Percentiles rank a stretch among this genome's conserved stretches.
These are phyloP conservation scores for Flaveria floridana DNA, from an alignment of 140 eudicot species.

Conservation along the genomic window DNA sequence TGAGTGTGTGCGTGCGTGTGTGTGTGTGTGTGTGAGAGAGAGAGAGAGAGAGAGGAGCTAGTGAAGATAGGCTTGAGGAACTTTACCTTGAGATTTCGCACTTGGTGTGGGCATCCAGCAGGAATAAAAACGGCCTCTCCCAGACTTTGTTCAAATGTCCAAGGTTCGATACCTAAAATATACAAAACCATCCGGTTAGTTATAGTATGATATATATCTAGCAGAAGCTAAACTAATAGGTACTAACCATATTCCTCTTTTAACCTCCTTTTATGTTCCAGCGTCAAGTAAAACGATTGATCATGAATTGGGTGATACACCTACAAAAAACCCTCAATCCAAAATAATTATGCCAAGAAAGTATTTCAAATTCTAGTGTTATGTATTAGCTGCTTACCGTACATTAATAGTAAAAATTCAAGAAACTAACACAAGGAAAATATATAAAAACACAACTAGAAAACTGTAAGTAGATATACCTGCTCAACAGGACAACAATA, in stretches of 20 bases:
- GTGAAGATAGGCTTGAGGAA: not conserved
- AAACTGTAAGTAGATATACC: conserved; percentile 36
- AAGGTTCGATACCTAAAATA: conserved; percentile 66
- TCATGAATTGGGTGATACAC: conserved; percentile 85
- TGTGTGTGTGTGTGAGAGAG: not conserved
- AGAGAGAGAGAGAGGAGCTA: conserved; percentile 20
- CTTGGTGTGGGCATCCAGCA: conserved; percentile 95
- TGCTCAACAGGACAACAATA: conserved; percentile 71
- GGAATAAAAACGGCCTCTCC: conserved; percentile 91
- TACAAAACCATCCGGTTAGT: not conserved
- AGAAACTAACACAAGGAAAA: not conserved
- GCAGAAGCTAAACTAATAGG: not conserved
- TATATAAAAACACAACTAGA: not conserved
- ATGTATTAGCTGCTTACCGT: not conserved
- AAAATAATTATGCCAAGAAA: not conserved
- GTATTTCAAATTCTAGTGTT: not conserved
- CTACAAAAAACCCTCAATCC: conserved; percentile 31
- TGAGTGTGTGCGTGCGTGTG: not conserved
- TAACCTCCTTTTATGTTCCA: conserved; percentile 67
- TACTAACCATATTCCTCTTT: conserved; percentile 78
- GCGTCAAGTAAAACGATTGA: conserved; percentile 69
- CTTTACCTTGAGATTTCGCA: conserved; percentile 72
- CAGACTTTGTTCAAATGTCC: conserved; percentile 72
- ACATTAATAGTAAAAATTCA: not conserved
- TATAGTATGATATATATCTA: not conserved